phyloP scores from a whole-genome alignment of 345 rosid species.

The Hibiscus mutabilis region DNA sequence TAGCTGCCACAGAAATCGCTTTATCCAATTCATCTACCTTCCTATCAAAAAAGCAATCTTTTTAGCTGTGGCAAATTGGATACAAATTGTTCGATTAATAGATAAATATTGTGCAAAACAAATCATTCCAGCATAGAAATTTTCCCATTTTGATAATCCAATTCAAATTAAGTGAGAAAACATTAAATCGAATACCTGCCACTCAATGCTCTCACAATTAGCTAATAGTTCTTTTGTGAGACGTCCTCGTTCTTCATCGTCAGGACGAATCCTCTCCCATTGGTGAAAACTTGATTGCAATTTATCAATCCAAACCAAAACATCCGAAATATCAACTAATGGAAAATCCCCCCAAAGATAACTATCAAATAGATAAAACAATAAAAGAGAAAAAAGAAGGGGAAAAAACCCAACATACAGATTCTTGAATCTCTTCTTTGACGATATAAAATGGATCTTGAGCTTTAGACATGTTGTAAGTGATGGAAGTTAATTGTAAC shows the following conservation, averaged over 20 bases:
- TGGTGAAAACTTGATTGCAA: slow-evolving; percentile 75
- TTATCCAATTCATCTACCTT: slow-evolving; percentile 98
- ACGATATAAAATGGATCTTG: slow-evolving; percentile 98
- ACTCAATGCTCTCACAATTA: slow-evolving; percentile 80
- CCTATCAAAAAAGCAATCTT: slow-evolving; percentile 50
- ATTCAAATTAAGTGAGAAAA: background rate
- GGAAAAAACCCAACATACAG: slow-evolving; percentile 48
- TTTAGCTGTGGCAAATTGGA: slow-evolving; percentile 37
- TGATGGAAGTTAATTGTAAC: background rate
- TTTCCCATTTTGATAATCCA: background rate
- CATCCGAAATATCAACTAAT: slow-evolving; percentile 2
- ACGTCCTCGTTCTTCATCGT: slow-evolving; percentile 54
- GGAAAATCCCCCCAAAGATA: background rate
- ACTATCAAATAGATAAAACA: too few relatives aligned
- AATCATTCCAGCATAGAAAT: too few relatives aligned
- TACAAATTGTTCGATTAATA: background rate
- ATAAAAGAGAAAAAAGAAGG: too few relatives aligned
- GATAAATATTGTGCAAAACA: background rate
- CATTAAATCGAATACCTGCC: slow-evolving; percentile 60
- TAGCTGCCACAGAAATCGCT: slow-evolving; percentile 77
- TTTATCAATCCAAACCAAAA: slow-evolving; percentile 66
- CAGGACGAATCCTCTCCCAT: slow-evolving; percentile 70
- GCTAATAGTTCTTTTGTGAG: slow-evolving; percentile 65
- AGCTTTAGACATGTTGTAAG: slow-evolving; percentile 68
- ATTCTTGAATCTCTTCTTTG: slow-evolving; percentile 95